A percentile compares a stretch with the other conserved stretches of the same genome.
phyloP scores from a whole-genome alignment of 352 stramenopile species.

The Stramenopiles sp. region DNA sequence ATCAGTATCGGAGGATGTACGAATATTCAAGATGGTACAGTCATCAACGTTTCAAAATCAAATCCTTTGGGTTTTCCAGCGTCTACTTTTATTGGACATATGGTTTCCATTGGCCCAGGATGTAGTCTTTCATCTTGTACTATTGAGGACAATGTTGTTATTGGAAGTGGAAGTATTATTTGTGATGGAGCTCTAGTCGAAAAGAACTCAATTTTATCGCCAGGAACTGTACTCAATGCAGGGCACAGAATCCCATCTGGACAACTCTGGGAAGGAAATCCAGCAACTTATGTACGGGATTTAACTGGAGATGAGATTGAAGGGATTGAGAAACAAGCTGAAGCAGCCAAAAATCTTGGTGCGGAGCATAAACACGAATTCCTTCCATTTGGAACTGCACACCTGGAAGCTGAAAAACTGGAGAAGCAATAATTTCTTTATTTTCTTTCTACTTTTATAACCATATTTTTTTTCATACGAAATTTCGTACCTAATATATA shows the following conservation, averaged over 20 bases:
- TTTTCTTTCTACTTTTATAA: too few relatives aligned
- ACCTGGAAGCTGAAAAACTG: constrained; percentile 11
- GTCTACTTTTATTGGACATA: constrained; percentile 1
- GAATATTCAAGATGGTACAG: constrained; percentile 38
- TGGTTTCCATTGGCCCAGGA: constrained; percentile 20
- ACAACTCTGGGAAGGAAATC: constrained; percentile 74
- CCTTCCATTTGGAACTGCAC: constrained; percentile 1
- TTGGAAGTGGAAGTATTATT: constrained; percentile 50
- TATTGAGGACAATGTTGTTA: constrained; percentile 52
- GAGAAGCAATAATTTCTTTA: too few relatives aligned
- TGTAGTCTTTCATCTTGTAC: constrained; percentile 54
- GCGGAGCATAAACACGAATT: constrained; percentile 11
- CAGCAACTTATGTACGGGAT: constrained; percentile 57
- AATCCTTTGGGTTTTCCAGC: not conserved
- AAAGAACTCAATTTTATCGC: constrained; percentile 40
- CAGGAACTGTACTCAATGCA: constrained; percentile 54
- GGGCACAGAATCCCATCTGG: constrained; percentile 57
- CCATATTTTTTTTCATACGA: too few relatives aligned
- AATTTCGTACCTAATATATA: too few relatives aligned
- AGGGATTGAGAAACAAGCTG: constrained; percentile 3
- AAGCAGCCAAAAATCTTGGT: constrained; percentile 8
- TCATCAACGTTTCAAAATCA: constrained; percentile 1
- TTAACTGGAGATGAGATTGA: constrained; percentile 19
- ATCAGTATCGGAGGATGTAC: constrained; percentile 47
- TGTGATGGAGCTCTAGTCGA: constrained; percentile 44